Conservation (phyloP, 2,329 filamentous ascomycete species). For the Rhytidhysteron rufulum region DNA sequence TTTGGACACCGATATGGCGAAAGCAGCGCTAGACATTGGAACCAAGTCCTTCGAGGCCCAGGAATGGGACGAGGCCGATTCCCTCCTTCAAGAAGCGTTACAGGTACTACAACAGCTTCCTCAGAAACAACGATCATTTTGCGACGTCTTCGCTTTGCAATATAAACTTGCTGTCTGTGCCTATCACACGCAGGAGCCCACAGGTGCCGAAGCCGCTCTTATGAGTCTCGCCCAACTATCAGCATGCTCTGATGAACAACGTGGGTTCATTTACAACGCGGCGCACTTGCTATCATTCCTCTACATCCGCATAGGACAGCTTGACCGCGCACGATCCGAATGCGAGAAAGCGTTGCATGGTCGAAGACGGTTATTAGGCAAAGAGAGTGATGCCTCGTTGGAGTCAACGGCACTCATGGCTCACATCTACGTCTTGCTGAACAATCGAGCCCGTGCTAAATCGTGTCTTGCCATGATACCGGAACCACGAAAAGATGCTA, state of each 20-base stretch:
- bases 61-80: conserved; percentile 20
- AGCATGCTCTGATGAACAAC: conserved; percentile 12
- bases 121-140: conserved; percentile 14
- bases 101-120: conserved; percentile 18
- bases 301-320: conserved; percentile 16
- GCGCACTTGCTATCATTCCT: conserved; percentile 22
- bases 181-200: conserved; percentile 17
- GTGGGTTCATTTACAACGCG: conserved; percentile 13
- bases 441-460: conserved; percentile 18
- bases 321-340: conserved; percentile 18
- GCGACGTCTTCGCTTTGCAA: conserved; percentile 20
- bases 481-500: conserved; percentile 10
- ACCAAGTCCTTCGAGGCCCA: conserved; percentile 17
- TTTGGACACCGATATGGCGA: conserved; percentile 20
- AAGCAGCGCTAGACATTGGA: conserved; percentile 20
- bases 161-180: conserved; percentile 24
- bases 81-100: conserved; percentile 23
- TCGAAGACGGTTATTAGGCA: conserved; percentile 21
- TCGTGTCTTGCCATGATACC: conserved; percentile 19
- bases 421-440: conserved; percentile 18
- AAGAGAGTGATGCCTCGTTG: conserved; percentile 17
- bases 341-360: conserved; percentile 24
- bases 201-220: conserved; percentile 18
- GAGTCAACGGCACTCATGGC: conserved; percentile 27
- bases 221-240: conserved; percentile 14